These are phyloP conservation scores for Arthonia radiata DNA, from an alignment of 495 filamentous ascomycete genomes.

Conservation along the genomic window DNA sequence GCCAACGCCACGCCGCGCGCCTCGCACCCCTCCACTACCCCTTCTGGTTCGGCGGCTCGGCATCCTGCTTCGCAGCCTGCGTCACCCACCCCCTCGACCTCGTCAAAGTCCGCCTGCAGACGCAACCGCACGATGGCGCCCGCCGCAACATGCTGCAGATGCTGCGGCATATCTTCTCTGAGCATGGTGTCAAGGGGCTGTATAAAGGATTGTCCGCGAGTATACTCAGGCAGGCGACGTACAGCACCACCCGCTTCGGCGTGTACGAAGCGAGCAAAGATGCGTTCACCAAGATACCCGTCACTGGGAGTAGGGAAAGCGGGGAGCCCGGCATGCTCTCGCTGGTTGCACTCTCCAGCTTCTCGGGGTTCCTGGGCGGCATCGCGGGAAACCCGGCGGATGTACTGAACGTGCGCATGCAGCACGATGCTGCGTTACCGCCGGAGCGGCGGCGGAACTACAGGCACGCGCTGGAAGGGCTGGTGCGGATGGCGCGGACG, in stretches of 20 bases:
- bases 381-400: conserved; percentile 84
- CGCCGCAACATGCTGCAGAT: conserved; percentile 52
- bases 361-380: conserved; percentile 73
- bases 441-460: conserved; percentile 57
- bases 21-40: conserved; percentile 20
- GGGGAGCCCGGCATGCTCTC: conserved; percentile 35
- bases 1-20: too few species aligned
- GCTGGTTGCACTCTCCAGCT: conserved; percentile 54
- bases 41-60: conserved; percentile 90
- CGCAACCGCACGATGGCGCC: conserved; percentile 15
- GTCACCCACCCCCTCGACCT: conserved; percentile 81
- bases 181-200: conserved; percentile 44
- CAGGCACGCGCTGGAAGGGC: conserved; percentile 63
- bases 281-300: conserved; percentile 30
- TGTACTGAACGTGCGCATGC: conserved; percentile 95
- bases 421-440: conserved; percentile 72
- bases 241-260: conserved; percentile 80
- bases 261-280: conserved; percentile 83
- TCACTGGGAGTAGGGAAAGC: conserved; percentile 16
- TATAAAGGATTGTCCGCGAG: conserved; percentile 82
- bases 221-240: conserved; percentile 67
- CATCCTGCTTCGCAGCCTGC: conserved; percentile 68
- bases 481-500: conserved; percentile 56
- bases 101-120: conserved; percentile 79
- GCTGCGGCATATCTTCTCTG: conserved; percentile 45